Percentiles rank a stretch among this genome's conserved stretches.
These are phyloP conservation scores for Moricandia moricandioides DNA, from an alignment of 345 rosid genomes.

Conservation along the genomic window DNA sequence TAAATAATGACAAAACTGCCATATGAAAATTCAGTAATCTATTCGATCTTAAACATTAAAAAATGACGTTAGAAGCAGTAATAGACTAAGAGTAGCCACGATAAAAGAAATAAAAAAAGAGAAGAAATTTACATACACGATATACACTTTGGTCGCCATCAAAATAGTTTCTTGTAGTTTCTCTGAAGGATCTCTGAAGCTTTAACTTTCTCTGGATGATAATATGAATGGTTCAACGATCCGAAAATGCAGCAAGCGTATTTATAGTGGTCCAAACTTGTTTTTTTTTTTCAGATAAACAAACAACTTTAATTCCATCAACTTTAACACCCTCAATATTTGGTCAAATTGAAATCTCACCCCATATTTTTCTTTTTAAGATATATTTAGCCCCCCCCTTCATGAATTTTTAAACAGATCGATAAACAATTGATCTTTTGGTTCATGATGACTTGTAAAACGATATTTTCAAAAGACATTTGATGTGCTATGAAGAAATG, in stretches of 20 bases:
- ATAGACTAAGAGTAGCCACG: not conserved
- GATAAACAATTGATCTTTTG: not conserved
- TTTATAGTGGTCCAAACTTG: conserved; percentile 47
- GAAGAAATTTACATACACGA: conserved; percentile 52
- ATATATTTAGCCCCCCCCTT: not conserved
- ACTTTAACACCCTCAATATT: conserved; percentile 5
- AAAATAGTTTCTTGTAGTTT: conserved; percentile 9
- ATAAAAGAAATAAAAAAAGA: not conserved
- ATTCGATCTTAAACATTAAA: not conserved
- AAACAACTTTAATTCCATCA: not conserved
- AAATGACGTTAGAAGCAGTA: not conserved
- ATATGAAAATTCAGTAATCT: not conserved
- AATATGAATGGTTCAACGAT: conserved; percentile 19
- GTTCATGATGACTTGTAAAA: not conserved
- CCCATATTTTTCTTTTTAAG: not conserved
- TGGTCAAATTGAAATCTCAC: conserved; percentile 14
- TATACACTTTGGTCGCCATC: conserved; percentile 72
- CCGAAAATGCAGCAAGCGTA: conserved; percentile 24
- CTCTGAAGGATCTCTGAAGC: not conserved
- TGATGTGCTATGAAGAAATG: not conserved
- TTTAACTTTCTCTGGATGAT: not conserved
- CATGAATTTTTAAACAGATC: not conserved
- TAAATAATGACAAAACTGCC: too few relatives aligned
- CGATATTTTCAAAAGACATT: not conserved
- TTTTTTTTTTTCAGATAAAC: not conserved